A percentile compares a stretch with the other conserved stretches of the same genome.
These are phyloP conservation scores for Geranium brycei DNA, from an alignment of 345 rosid genomes.

Conservation along the genomic window DNA sequence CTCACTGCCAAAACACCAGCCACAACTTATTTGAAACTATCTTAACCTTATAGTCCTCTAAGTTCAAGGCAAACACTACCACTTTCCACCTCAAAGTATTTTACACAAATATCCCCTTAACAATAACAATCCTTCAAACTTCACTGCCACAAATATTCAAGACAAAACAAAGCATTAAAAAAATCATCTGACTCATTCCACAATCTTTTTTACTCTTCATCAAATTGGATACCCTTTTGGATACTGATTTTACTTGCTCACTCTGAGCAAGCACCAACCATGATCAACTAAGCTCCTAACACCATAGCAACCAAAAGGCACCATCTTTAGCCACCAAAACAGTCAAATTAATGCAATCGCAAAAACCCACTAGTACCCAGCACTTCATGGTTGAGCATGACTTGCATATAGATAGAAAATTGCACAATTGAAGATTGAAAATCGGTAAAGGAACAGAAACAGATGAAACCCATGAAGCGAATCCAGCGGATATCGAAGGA, in stretches of 20 bases:
- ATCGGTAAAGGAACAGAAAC: not conserved
- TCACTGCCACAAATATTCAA: no score
- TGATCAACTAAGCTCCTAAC: no score
- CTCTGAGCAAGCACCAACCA: not conserved
- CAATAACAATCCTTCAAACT: not conserved
- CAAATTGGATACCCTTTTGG: not conserved
- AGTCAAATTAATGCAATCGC: not conserved
- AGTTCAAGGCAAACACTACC: not conserved
- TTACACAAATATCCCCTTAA: no score
- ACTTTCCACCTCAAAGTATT: not conserved
- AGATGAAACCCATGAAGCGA: not conserved
- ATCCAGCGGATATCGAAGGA: conserved; percentile 1
- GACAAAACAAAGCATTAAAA: no score
- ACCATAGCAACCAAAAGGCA: not conserved
- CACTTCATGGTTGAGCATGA: not conserved
- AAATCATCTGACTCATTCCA: no score
- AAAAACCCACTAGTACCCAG: no score
- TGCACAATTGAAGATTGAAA: not conserved
- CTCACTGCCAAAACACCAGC: conserved; percentile 37
- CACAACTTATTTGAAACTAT: not conserved
- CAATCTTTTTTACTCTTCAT: not conserved
- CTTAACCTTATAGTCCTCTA: not conserved
- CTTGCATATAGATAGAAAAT: not conserved
- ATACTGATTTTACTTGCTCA: not conserved
- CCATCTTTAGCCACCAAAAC: not conserved